phyloP scores from a whole-genome alignment of 257 asterid genomes.

The Nicotiana noctiflora region DNA sequence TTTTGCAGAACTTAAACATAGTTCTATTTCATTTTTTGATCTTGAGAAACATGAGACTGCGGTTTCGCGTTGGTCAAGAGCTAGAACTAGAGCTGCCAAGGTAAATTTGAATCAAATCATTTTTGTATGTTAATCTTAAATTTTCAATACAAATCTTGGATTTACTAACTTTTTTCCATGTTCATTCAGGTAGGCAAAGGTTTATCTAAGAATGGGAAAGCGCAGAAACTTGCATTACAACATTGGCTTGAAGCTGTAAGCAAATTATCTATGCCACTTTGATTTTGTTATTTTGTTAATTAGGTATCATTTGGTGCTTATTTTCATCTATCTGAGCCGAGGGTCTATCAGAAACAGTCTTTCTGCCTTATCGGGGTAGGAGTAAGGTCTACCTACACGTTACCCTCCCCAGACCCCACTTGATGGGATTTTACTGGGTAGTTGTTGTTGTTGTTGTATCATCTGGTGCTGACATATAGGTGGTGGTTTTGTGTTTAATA shows the following conservation, averaged over 20 bases:
- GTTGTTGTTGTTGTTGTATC: too few species aligned
- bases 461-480: neutral
- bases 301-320: neutral
- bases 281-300: neutral
- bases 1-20: constrained; percentile 46
- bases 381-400: too few species aligned
- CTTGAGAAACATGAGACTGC: constrained; percentile 45
- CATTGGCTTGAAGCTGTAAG: constrained; percentile 72
- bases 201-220: constrained; percentile 44
- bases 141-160: neutral
- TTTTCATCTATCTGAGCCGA: too few species aligned
- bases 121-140: neutral
- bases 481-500: neutral
- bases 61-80: constrained; percentile 59
- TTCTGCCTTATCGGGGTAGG: too few species aligned
- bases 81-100: constrained; percentile 59
- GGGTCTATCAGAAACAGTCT: too few species aligned
- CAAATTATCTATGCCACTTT: neutral
- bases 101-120: constrained; percentile 9
- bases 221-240: constrained; percentile 53
- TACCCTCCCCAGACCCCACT: too few species aligned
- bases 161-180: neutral
- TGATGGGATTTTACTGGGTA: too few species aligned
- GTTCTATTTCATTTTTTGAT: constrained; percentile 48
- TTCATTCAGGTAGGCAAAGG: constrained; percentile 51